Conservation (phyloP, 768 basidiomycete species). For the Mycena alexandri region DNA sequence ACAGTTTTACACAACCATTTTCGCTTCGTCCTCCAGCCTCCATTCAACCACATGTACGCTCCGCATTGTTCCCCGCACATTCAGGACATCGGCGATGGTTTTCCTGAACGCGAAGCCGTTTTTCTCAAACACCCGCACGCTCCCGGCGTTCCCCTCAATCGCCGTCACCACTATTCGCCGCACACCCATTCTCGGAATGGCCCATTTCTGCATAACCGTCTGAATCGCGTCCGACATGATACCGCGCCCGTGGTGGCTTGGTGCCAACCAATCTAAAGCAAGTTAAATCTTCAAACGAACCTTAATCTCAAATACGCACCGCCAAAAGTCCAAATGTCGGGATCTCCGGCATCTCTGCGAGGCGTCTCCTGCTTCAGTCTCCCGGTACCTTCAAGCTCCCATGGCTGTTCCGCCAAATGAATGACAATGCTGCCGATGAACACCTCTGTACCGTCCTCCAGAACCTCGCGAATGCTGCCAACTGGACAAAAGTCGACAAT, state of each 20-base stretch:
- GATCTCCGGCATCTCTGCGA: constrained; percentile 36
- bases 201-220: constrained; percentile 70
- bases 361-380: constrained; percentile 47
- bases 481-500: constrained; percentile 63
- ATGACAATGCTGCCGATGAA: constrained; percentile 64
- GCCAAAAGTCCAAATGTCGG: constrained; percentile 71
- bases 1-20: neutral
- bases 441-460: constrained; percentile 67
- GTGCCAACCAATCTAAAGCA: constrained; percentile 68
- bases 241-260: constrained; percentile 73
- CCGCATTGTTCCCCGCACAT: constrained; percentile 52
- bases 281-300: neutral
- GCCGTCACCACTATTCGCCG: constrained; percentile 59
- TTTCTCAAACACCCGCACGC: constrained; percentile 76
- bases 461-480: constrained; percentile 63
- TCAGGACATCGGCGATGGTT: constrained; percentile 54
- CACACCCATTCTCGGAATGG: constrained; percentile 73
- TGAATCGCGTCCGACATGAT: constrained; percentile 79
- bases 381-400: constrained; percentile 44
- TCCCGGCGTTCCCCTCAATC: constrained; percentile 69
- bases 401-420: constrained; percentile 44
- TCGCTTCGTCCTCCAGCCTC: constrained; percentile 7
- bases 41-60: constrained; percentile 37
- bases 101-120: constrained; percentile 64
- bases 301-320: constrained; percentile 50